A percentile compares a stretch with the other conserved stretches of the same genome.
Conservation (phyloP, 2,329 filamentous ascomycete genomes). For the Pezizomycotina sp. region DNA sequence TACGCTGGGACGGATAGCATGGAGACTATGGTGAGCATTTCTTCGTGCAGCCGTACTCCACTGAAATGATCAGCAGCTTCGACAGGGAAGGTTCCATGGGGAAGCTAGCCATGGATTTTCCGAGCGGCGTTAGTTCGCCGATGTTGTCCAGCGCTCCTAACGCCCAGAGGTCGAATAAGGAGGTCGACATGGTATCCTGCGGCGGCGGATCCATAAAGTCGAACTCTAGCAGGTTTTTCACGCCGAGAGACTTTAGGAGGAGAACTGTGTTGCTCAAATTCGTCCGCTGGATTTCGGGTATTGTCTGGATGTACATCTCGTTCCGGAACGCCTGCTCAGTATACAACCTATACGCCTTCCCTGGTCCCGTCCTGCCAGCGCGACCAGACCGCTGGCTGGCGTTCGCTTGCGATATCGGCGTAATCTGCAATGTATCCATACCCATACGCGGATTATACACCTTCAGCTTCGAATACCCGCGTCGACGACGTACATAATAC, state of each 20-base stretch:
- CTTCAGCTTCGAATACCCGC: constrained; percentile 94
- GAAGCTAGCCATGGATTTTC: constrained; percentile 87
- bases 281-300: constrained; percentile 92
- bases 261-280: constrained; percentile 91
- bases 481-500: constrained; percentile 98
- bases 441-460: constrained; percentile 98
- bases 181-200: constrained; percentile 93
- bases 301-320: constrained; percentile 90
- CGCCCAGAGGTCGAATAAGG: constrained; percentile 93
- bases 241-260: constrained; percentile 81
- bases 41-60: constrained; percentile 83
- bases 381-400: constrained; percentile 83
- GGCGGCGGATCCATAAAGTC: constrained; percentile 98
- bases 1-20: constrained; percentile 92
- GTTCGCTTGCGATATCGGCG: constrained; percentile 93
- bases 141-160: constrained; percentile 85
- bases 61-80: constrained; percentile 82
- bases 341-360: constrained; percentile 85
- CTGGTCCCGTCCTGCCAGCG: constrained; percentile 83
- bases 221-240: constrained; percentile 87
- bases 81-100: constrained; percentile 95
- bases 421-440: constrained; percentile 97
- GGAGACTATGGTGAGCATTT: constrained; percentile 95
- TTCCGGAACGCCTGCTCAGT: constrained; percentile 92
- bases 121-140: constrained; percentile 74